These are phyloP conservation scores for Phytophthora melonis DNA, from an alignment of 352 stramenopile species.

Conservation along the genomic window DNA sequence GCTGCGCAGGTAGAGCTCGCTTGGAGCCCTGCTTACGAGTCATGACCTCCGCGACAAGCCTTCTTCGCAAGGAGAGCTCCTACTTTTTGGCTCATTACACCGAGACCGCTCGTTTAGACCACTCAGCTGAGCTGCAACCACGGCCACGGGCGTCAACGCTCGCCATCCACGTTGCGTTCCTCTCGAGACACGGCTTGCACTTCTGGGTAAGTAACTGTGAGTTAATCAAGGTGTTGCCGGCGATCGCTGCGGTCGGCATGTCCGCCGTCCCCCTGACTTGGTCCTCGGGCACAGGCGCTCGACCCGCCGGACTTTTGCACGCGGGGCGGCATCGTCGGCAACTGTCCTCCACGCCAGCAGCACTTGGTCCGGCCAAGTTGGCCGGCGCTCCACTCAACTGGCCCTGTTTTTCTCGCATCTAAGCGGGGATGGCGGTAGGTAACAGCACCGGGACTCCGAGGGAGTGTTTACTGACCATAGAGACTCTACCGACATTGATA, in stretches of 20 bases:
- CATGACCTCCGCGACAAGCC: slow-evolving; percentile 18
- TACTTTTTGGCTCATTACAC: neutral
- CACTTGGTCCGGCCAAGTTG: too few relatives aligned
- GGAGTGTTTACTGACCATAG: slow-evolving; percentile 40
- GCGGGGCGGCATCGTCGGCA: neutral
- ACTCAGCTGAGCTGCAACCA: neutral
- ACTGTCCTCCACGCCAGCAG: slow-evolving; percentile 1
- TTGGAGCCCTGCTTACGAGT: neutral
- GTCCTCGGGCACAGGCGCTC: neutral
- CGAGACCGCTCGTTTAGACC: neutral
- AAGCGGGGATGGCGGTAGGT: slow-evolving; percentile 36
- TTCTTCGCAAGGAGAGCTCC: neutral
- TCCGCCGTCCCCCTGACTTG: neutral
- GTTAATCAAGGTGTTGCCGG: slow-evolving; percentile 15
- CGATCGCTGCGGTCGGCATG: slow-evolving; percentile 12
- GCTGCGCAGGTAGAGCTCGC: neutral
- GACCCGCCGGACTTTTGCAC: neutral
- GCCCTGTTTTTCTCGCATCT: slow-evolving; percentile 7
- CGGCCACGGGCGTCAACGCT: neutral
- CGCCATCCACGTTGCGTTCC: slow-evolving; percentile 5
- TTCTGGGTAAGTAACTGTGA: slow-evolving; percentile 11
- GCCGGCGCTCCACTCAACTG: neutral
- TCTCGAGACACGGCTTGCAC: slow-evolving; percentile 2
- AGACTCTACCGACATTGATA: slow-evolving; percentile 29
- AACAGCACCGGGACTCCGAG: slow-evolving; percentile 7